Base-by-base conservation (phyloP, 306 rosid species). In the Oemleria cerasiformis region DNA sequence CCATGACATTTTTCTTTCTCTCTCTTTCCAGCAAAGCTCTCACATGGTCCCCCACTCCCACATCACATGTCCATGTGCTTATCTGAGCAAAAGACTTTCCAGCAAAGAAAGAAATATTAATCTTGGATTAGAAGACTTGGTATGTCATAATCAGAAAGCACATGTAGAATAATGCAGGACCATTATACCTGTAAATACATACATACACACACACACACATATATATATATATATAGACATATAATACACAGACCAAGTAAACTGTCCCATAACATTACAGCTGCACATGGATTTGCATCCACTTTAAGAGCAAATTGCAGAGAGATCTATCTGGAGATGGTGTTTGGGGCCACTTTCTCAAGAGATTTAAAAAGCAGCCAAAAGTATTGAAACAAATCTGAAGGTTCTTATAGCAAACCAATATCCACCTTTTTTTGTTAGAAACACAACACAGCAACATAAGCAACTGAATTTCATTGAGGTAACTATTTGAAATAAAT, bases 41-140 rank as follows among this genome's bases (percentile, higher is more conserved):
- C 92, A 83, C 84, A 77, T 86, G 91, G 89, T 79, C 81, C 77
- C 87, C 68, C 16, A 73, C 7, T 43, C 82, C 30, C 57, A 66
- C 38, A 67, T 81, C 83, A 78, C 88, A 75, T 82, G 86, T 63
- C 43, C 84, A 84, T 88, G 96, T 87, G 90, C 91, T 62, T 43
- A 73, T 78, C 77, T 74, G 90, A 87, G 71, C 10, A 5, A 57
- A 69, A 47, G 85, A 86, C 85, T 71, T 82, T 64, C 53, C 72
- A 87, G 84, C 76, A 69, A 73, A 79, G 56, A 59, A 59, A 21
- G 2, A 2, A 77, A 73, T 70, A 70, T 36, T 78, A 73, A 75
- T 67, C 73, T 77, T 70, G 74, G 73, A 66, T 73, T 81, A 63
- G 65, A 79, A 75, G 80, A 36, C 41, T 63, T 30, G 43, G 51